Base-by-base conservation (phyloP, 1,284 basidiomycete species). In the Gomphus sp. region DNA sequence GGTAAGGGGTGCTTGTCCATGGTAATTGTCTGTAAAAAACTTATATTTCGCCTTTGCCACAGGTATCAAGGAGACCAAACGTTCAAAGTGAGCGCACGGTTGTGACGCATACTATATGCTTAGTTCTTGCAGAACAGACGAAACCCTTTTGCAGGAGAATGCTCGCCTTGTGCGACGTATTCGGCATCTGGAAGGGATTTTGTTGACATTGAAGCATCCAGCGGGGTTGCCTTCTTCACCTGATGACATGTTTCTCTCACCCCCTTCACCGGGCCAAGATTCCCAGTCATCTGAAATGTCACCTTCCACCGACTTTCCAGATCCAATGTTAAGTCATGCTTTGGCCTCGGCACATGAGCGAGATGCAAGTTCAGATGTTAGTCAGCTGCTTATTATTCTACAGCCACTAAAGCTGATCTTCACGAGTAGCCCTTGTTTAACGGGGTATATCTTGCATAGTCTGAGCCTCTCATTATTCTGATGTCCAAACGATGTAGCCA, bases 121-220 rank as follows among this genome's bases (percentile, higher is more conserved):
- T 25, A 53, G 16, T 41, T 18, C 22, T 41, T 25, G 25, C 22
- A 55, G 54, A 43, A 33, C 44, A 41, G 54, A 55, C 44, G 44
- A 36, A 28, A 55, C 9, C n/a, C 44, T 55, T 22, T 33, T 55
- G 18, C 54, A 55, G 11, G 54, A 55, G 43, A 55, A 47, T 28
- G 54, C 41, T 31, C 41, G 54, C 18, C 54, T 55, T 55, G 54
- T 55, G 28, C 41, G 54, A 36, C 54, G 54, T 28, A 55, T 55
- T 36, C 39, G 44, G 28, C 11, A 55, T 39, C 25, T 55, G 16
- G 54, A 55, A n/a, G 25, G 44, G 7, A n/a, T 45, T 36, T 18
- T 55, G 22, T 18, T 14, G 33, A 47, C 54, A 14, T n/a, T 55
- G 54, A 28, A 55, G 2, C 44, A 55, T 36, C 43, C 52, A 9